phyloP scores from a whole-genome alignment of 108 stramenopile genomes.

The Parietichytrium sp. region DNA sequence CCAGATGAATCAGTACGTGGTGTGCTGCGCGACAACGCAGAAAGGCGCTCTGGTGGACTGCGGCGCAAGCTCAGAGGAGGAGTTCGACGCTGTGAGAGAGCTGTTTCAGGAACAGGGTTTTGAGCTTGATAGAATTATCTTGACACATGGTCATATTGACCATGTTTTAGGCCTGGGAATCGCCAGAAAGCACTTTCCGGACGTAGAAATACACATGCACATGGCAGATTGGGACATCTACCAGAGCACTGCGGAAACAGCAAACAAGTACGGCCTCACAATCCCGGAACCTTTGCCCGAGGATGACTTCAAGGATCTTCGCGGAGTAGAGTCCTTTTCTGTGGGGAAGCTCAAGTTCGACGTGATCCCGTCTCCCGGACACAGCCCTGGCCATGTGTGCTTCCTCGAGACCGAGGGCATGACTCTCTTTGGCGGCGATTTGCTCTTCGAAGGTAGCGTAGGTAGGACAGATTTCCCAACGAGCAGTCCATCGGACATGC shows the following conservation, averaged over 20 bases:
- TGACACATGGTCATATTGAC: slow-evolving; percentile 19
- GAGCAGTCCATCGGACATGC: background rate
- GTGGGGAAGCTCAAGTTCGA: background rate
- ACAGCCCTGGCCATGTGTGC: slow-evolving; percentile 5
- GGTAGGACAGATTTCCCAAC: background rate
- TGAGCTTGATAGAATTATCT: background rate
- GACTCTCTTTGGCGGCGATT: background rate
- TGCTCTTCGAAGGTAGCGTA: background rate
- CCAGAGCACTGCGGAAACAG: background rate
- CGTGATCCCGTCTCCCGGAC: background rate
- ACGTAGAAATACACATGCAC: background rate
- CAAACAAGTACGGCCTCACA: background rate
- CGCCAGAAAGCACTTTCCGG: background rate
- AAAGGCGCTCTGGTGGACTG: slow-evolving; percentile 2
- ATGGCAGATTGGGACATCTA: background rate
- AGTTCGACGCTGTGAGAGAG: background rate
- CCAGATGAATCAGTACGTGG: background rate
- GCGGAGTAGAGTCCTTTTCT: background rate
- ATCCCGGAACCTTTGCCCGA: slow-evolving; percentile 6
- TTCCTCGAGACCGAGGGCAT: background rate
- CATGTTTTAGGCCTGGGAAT: slow-evolving; percentile 7
- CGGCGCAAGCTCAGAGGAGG: slow-evolving; percentile 4
- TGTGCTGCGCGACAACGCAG: background rate
- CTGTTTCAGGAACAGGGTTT: background rate
- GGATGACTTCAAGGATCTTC: background rate